Conservation (phyloP, 768 basidiomycete genomes). For the Fistulinella prunicolor region DNA sequence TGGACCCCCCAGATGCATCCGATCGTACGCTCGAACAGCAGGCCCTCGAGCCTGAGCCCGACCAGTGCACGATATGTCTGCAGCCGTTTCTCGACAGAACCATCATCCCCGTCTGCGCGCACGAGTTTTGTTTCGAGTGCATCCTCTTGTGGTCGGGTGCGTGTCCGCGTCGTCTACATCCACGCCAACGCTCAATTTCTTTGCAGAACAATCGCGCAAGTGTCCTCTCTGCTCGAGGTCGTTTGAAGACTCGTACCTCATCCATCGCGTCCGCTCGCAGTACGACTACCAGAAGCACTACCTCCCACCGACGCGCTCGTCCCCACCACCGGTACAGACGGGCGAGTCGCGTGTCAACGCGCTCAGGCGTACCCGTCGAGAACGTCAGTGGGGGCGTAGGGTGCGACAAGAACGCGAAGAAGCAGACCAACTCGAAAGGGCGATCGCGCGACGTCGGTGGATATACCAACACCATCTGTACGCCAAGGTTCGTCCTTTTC, state of each 20-base stretch:
- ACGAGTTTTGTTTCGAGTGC: slow-evolving; percentile 94
- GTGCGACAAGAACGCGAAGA: slow-evolving; percentile 51
- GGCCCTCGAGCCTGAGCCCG: not conserved
- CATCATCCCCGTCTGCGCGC: slow-evolving; percentile 80
- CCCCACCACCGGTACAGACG: slow-evolving; percentile 39
- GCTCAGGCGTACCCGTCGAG: slow-evolving; percentile 33
- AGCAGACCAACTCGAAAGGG: slow-evolving; percentile 69
- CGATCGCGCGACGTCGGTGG: slow-evolving; percentile 72
- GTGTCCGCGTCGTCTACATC: slow-evolving; percentile 16
- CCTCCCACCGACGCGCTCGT: slow-evolving; percentile 60
- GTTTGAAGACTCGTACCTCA: slow-evolving; percentile 66
- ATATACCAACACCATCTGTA: slow-evolving; percentile 78
- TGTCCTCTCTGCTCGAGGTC: slow-evolving; percentile 73
- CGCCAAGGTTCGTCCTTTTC: slow-evolving; percentile 61
- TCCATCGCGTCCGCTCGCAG: slow-evolving; percentile 74
- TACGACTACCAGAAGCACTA: slow-evolving; percentile 82
- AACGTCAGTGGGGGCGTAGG: slow-evolving; percentile 56
- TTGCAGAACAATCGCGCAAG: slow-evolving; percentile 67
- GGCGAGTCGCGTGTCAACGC: slow-evolving; percentile 26
- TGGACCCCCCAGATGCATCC: too few species aligned
- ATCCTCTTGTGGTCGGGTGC: slow-evolving; percentile 81
- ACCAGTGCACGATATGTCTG: slow-evolving; percentile 82
- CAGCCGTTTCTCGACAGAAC: slow-evolving; percentile 75
- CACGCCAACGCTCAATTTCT: not conserved
- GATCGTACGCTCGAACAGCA: too few species aligned